A percentile compares a stretch with the other conserved stretches of the same genome.
These are phyloP conservation scores for Trichoderma sp. DNA, from an alignment of 2,329 filamentous ascomycete species.

Conservation along the genomic window DNA sequence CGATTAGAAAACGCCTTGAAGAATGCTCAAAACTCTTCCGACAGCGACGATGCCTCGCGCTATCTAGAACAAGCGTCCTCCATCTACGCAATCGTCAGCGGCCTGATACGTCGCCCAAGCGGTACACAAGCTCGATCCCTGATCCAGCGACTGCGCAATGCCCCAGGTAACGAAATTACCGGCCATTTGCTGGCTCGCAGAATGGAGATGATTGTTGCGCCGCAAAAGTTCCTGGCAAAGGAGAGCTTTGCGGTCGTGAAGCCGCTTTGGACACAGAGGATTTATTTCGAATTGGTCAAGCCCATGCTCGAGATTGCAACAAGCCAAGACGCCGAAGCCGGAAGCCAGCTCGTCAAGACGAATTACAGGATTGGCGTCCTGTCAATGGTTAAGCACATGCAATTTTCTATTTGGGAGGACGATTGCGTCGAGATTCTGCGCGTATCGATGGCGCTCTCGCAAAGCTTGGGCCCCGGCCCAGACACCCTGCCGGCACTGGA, in stretches of 20 bases:
- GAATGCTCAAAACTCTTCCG: neutral
- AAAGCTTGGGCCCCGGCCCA: slow-evolving; percentile 38
- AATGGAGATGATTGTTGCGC: slow-evolving; percentile 42
- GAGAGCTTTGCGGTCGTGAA: slow-evolving; percentile 44
- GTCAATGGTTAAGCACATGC: slow-evolving; percentile 48
- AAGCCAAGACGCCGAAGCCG: slow-evolving; percentile 28
- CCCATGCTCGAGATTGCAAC: slow-evolving; percentile 44
- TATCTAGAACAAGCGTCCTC: slow-evolving; percentile 31
- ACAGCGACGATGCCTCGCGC: slow-evolving; percentile 14
- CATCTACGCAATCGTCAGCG: slow-evolving; percentile 37
- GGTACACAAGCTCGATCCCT: slow-evolving; percentile 35
- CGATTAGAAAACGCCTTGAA: slow-evolving; percentile 25
- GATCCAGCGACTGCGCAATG: slow-evolving; percentile 36
- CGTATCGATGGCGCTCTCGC: slow-evolving; percentile 47
- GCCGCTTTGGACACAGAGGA: slow-evolving; percentile 48
- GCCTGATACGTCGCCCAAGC: slow-evolving; percentile 38
- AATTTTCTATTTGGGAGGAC: slow-evolving; percentile 50
- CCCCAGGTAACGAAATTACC: slow-evolving; percentile 32
- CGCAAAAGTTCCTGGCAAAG: slow-evolving; percentile 38
- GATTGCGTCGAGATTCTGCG: slow-evolving; percentile 48
- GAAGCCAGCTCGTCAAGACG: slow-evolving; percentile 30
- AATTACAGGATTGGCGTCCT: slow-evolving; percentile 49
- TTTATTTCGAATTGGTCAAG: slow-evolving; percentile 46
- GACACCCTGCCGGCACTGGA: slow-evolving; percentile 49
- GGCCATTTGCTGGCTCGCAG: slow-evolving; percentile 42